Conservation (phyloP, 768 basidiomycete genomes). For the Leucogyrophana mollusca region DNA sequence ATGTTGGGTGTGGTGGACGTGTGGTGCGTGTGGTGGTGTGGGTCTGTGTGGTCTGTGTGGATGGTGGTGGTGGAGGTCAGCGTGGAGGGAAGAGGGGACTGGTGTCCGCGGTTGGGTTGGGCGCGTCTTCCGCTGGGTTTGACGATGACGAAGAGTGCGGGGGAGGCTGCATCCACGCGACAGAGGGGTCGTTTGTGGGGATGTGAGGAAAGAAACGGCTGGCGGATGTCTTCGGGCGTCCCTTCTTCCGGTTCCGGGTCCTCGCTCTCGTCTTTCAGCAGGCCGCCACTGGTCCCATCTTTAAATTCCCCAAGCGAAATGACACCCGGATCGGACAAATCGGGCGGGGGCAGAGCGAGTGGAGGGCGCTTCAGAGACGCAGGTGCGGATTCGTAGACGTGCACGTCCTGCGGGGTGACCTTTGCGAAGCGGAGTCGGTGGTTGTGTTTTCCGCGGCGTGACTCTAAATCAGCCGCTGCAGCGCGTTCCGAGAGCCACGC, state of each 20-base stretch:
- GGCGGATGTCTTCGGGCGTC: constrained; percentile 80
- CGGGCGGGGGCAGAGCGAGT: constrained; percentile 53
- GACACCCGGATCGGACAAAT: constrained; percentile 23
- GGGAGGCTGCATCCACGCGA: constrained; percentile 72
- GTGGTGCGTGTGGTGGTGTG: constrained; percentile 50
- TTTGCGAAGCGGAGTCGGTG: constrained; percentile 67
- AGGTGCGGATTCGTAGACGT: constrained; percentile 82
- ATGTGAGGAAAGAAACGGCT: constrained; percentile 78
- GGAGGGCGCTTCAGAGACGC: constrained; percentile 62
- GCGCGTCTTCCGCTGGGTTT: constrained; percentile 2
- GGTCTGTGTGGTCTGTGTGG: too few species aligned
- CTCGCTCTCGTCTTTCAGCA: too few species aligned
- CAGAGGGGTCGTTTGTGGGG: constrained; percentile 63
- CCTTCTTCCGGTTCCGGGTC: constrained; percentile 67
- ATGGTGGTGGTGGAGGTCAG: constrained; percentile 77
- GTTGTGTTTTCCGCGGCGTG: constrained; percentile 33
- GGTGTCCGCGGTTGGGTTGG: constrained; percentile 43
- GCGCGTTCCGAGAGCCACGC: too few species aligned
- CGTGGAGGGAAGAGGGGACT: constrained; percentile 55
- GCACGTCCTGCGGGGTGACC: constrained; percentile 67
- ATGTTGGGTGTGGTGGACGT: constrained; percentile 75
- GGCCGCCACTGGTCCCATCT: constrained; percentile 8
- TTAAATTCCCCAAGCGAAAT: constrained; percentile 42
- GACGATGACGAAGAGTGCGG: constrained; percentile 19
- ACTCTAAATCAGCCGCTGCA: too few species aligned